These are phyloP conservation scores for Ilex asprella DNA, from an alignment of 257 asterid species.

Conservation along the genomic window DNA sequence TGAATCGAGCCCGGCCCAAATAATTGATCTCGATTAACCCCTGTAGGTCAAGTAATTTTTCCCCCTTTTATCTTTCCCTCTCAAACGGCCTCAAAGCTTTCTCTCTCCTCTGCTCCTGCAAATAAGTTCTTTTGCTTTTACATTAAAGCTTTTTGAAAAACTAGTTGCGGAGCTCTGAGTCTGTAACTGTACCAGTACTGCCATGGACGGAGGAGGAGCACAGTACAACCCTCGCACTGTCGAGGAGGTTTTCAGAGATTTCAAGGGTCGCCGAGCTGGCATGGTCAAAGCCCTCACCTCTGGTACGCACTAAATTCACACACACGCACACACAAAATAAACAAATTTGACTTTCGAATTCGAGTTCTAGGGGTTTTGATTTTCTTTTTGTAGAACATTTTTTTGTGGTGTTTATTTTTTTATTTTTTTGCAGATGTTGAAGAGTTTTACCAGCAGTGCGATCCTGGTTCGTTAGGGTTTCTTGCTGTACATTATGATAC, in stretches of 20 bases:
- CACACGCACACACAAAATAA: background rate
- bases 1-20: no score
- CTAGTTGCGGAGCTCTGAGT: no score
- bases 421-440: background rate
- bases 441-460: conserved; percentile 4
- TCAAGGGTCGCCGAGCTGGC: conserved; percentile 20
- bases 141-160: background rate
- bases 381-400: background rate
- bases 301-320: conserved; percentile 2
- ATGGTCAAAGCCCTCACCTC: conserved; percentile 29
- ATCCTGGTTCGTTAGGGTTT: conserved; percentile 3
- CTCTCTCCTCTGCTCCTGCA: no score
- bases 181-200: background rate
- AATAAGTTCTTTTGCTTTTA: no score
- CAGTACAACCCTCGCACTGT: conserved; percentile 25
- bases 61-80: no score
- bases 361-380: background rate
- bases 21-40: no score
- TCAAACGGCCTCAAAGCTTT: no score
- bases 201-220: conserved; percentile 21
- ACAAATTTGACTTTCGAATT: no score
- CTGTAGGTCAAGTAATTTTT: no score
- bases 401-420: background rate
- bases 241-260: conserved; percentile 21
- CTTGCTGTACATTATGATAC: background rate